Evolutionary conservation across 495 filamentous ascomycete species (phyloP), one percentile per base, ranked within the genome.

Genomic region (Hypoxylon lienhwacheense): DNA sequence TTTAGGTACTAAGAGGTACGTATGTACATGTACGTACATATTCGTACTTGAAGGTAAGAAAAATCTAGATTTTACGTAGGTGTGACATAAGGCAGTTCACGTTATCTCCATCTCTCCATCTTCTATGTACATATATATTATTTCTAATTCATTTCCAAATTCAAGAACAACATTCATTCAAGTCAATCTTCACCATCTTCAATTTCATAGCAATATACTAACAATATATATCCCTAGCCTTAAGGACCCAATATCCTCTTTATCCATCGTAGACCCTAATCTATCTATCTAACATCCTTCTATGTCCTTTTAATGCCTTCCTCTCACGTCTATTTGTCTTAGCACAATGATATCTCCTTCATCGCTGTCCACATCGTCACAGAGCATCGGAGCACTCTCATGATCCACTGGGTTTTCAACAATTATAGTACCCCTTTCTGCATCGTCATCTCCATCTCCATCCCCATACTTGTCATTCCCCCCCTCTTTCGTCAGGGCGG

Each of bases 401-500:
- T 34, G 57, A 12, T 63, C 64, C 15, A 29, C 39, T 4, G 22
- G 20, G 4, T 29, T 32, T 3, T 12, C 25, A 21, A 45, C n/a
- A 28, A 24, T 32, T 8, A 22, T 32, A 29, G 11, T 35, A 33
- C 55, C 57, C 36, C 39, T 53, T 8, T 60, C 39, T 12, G 19
- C 40, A 28, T 49, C 29, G 1, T 47, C 19, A 11, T 39, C 33
- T 2, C 52, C 62, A n/a, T 40, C 41, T 12, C 49, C 54, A 1
- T 32, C 35, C n/a, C 42, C 46, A 17, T 60, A 50, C 39, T 32
- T 37, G 10, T 44, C 46, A 17, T 60, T 53, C 39, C n/a, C 32
- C 16, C 53, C 51, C 36, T 67, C 65, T 67, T 78, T 82, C 33
- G 70, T 66, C 57, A 90, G 63, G 0, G 85, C 88, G 47, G 91